These are phyloP conservation scores for Apiotrichum laibachii DNA, from an alignment of 1,284 basidiomycete species.

Conservation along the genomic window DNA sequence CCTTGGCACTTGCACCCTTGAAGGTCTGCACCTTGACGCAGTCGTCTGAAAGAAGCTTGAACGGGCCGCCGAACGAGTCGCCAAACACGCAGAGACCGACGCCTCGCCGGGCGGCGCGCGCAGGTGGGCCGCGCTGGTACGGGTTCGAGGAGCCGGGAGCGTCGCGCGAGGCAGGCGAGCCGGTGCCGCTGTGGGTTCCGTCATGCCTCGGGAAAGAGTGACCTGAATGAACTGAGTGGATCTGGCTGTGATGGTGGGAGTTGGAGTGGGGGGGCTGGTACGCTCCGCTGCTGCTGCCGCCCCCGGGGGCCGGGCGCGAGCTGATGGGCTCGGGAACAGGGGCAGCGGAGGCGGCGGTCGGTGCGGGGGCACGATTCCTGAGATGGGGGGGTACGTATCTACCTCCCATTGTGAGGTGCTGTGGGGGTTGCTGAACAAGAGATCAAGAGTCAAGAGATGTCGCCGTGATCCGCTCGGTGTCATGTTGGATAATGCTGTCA, in stretches of 20 bases:
- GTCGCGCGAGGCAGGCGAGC: no score
- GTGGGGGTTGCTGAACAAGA: no score
- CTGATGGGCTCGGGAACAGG: background rate
- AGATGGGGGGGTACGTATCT: slow-evolving; percentile 43
- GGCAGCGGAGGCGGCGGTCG: background rate
- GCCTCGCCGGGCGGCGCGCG: background rate
- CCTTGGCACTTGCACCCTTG: slow-evolving; percentile 49
- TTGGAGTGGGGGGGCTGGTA: background rate
- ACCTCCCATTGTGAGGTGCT: slow-evolving; percentile 7
- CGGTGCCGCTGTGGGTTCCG: no score
- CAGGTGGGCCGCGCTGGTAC: background rate
- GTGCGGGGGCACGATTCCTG: slow-evolving; percentile 21
- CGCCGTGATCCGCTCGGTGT: no score
- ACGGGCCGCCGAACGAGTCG: slow-evolving; percentile 46
- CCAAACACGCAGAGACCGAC: slow-evolving; percentile 39
- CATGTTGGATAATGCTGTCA: no score
- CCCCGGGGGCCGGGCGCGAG: background rate
- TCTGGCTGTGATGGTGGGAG: no score
- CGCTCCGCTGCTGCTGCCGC: no score
- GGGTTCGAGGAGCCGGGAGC: background rate
- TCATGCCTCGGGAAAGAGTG: no score
- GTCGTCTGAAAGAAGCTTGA: slow-evolving; percentile 38
- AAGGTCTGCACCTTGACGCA: slow-evolving; percentile 35
- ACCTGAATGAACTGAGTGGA: no score
- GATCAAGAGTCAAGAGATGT: no score